phyloP scores from a whole-genome alignment of 108 stramenopile genomes.

The Schizochytrium sp. region DNA sequence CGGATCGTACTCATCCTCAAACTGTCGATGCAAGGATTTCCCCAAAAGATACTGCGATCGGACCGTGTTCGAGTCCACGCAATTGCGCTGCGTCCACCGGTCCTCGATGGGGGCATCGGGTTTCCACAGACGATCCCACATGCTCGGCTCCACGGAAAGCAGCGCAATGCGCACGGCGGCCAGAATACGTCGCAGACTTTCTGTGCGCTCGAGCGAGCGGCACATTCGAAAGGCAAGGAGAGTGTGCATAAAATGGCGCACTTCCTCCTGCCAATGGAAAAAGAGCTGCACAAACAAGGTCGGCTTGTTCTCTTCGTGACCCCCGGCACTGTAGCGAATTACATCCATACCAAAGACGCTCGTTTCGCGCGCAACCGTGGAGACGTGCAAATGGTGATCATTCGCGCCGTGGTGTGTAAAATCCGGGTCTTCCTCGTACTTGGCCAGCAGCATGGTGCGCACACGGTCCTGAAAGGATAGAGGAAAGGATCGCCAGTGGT shows the following conservation, averaged over 20 bases:
- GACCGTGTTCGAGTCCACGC: background rate
- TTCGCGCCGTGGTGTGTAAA: background rate
- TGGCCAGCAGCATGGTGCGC: background rate
- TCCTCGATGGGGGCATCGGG: background rate
- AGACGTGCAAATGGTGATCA: background rate
- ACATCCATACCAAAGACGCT: background rate
- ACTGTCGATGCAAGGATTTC: background rate
- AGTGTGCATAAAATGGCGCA: background rate
- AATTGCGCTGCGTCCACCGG: background rate
- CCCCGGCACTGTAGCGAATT: background rate
- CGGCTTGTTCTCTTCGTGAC: background rate
- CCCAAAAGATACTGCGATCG: background rate
- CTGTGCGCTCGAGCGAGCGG: background rate
- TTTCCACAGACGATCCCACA: background rate
- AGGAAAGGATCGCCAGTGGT: background rate
- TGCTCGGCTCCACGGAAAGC: background rate
- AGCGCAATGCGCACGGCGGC: background rate
- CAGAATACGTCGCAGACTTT: background rate
- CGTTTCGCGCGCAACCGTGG: background rate
- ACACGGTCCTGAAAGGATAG: background rate
- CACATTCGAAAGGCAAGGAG: slow-evolving; percentile 5
- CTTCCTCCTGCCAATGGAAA: slow-evolving; percentile 13
- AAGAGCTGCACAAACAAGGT: background rate
- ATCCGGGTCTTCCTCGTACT: background rate
- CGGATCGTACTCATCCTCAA: background rate